These are phyloP conservation scores for Phytophthora crassamura DNA, from an alignment of 352 stramenopile genomes.

Conservation along the genomic window DNA sequence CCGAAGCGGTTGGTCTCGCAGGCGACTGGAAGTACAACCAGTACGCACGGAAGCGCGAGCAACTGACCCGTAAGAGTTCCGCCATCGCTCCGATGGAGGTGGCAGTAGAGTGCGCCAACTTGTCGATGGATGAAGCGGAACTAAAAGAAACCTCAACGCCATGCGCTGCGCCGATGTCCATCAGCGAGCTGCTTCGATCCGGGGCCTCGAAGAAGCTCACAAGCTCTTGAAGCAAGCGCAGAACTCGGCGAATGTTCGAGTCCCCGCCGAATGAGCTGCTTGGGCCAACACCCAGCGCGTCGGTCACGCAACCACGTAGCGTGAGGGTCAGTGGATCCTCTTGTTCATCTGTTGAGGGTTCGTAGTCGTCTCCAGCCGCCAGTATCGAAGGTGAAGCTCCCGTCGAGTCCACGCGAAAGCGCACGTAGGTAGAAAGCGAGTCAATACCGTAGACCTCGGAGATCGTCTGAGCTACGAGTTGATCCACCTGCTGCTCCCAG, in stretches of 20 bases:
- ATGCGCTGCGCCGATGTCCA: slow-evolving; percentile 8
- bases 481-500: slow-evolving; percentile 26
- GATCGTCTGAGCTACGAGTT: slow-evolving; percentile 26
- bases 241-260: slow-evolving; percentile 29
- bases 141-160: background rate
- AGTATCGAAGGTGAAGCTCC: background rate
- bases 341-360: slow-evolving; percentile 7
- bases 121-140: slow-evolving; percentile 18
- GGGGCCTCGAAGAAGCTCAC: slow-evolving; percentile 18
- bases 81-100: slow-evolving; percentile 35
- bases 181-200: slow-evolving; percentile 7
- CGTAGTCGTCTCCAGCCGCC: background rate
- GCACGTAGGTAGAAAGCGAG: slow-evolving; percentile 26
- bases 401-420: slow-evolving; percentile 17
- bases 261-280: slow-evolving; percentile 11
- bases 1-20: slow-evolving; percentile 10
- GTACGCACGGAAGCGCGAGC: slow-evolving; percentile 32
- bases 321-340: slow-evolving; percentile 32
- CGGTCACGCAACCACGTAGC: slow-evolving; percentile 32
- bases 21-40: slow-evolving; percentile 36
- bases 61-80: slow-evolving; percentile 38
- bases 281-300: slow-evolving; percentile 23
- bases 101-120: slow-evolving; percentile 8
- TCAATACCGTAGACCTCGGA: slow-evolving; percentile 24
- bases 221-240: slow-evolving; percentile 38